phyloP scores from a whole-genome alignment of 106 monocot species.

The Allium sativum region DNA sequence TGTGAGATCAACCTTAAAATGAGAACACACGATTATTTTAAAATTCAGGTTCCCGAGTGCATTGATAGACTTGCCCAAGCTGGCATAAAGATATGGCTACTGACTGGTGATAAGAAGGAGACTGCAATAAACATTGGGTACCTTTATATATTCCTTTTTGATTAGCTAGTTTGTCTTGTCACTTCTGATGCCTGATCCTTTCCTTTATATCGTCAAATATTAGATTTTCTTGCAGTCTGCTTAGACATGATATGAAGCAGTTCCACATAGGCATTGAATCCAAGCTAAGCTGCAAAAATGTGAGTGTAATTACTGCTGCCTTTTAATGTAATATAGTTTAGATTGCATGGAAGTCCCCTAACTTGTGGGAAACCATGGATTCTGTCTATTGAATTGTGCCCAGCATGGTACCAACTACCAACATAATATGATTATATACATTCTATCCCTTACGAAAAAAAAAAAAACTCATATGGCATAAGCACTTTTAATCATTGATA shows the following conservation, averaged over 20 bases:
- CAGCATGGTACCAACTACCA: too few species aligned
- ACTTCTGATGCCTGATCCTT: not conserved
- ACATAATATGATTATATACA: too few species aligned
- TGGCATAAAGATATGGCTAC: constrained; percentile 21
- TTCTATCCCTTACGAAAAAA: too few species aligned
- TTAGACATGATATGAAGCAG: constrained; percentile 19
- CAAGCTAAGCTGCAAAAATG: not conserved
- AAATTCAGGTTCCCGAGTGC: constrained; percentile 21
- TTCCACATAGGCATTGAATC: constrained; percentile 13
- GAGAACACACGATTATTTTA: not conserved
- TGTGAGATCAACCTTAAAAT: too few species aligned
- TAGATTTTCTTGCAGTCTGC: constrained; percentile 7
- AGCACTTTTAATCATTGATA: too few species aligned
- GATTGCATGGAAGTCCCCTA: too few species aligned
- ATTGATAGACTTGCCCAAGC: constrained; percentile 23
- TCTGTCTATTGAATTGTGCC: too few species aligned
- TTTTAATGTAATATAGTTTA: too few species aligned
- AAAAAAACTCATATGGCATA: too few species aligned
- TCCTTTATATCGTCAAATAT: not conserved
- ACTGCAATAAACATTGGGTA: constrained; percentile 29
- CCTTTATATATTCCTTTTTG: not conserved
- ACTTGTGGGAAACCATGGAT: too few species aligned
- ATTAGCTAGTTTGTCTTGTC: not conserved
- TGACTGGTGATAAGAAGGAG: constrained; percentile 29
- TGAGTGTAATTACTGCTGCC: not conserved